Base-by-base conservation (phyloP, 331 rosid species). In the Phaseolus coccineus region DNA sequence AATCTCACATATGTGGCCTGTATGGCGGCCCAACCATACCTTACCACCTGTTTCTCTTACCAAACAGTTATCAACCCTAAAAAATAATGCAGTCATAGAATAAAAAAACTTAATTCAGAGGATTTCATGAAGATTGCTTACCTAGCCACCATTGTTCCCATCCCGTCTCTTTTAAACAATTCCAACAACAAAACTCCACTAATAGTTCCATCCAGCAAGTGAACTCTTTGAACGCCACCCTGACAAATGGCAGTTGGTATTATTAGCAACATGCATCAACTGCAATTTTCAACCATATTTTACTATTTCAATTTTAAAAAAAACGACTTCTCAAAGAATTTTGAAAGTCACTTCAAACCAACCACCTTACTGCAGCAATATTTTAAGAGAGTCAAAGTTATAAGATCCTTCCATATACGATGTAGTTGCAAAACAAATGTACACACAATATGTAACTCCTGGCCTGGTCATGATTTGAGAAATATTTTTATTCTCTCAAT, bases 81-180 rank as follows among this genome's bases (percentile, higher is more conserved):
- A 42, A 50, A 19, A 71, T 40, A 65, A 66, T 61, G 73, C 51
- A 52, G 48, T 8, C 46, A 40, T 8, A 40, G 11, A 40, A 42
- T 2, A 40, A 74, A 79, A 46, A 71, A 74, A 69, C 30, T 48
- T 62, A 63, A 40, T 76, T 68, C 31, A 71, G 62, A 76, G 33
- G 72, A 28, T 52, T 70, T 55, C 6, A 15, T 67, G 70, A 81
- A 65, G 35, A 63, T 76, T 79, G 77, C 87, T 78, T 91, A 90
- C 98, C 99, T 95, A 65, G 99, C 98, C 61, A 96, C 92, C 99
- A 96, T 96, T 5, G 98, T 96, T 75, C 99, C 99, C 98, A 93
- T 89, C 58, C 99, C 98, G 82, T 93, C 99, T 89, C 99, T 91
- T 85, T 87, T 96, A 70, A 89, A 93, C 86, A 96, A 90, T 79